Evolutionary conservation across 495 filamentous ascomycete species (phyloP), one percentile per base, ranked within the genome.

Genomic region (Alectoria sarmentosa): DNA sequence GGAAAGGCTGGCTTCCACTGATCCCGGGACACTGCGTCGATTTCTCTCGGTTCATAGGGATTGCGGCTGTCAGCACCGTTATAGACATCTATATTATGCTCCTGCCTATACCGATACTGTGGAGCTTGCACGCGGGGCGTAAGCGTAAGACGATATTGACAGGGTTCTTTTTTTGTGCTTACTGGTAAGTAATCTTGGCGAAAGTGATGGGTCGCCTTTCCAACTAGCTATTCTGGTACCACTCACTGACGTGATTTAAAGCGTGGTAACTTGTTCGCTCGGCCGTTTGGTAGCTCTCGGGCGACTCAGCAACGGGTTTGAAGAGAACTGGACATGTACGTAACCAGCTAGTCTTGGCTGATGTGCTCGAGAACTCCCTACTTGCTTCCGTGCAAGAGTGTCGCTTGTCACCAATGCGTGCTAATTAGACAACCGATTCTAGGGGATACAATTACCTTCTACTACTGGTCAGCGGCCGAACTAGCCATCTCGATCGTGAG

Each of bases 71-170:
- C 17, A 62, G 44, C 44, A 44, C 54, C 19, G 15, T 62, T 6
- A 38, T 62, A 23, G 60, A 62, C 13, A 3, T 62, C 19, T 19
- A n/a, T 15, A 62, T 62, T 21, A 62, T 52, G 60, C 14, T 62
- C 8, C 26, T 62, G 9, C 60, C 60, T 14, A 4, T 62, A 36
- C 60, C 60, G 3, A 36, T 39, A 36, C 39, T 62, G 34, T 62
- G 60, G 60, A 62, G n/a, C 19, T 8, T 62, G 32, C 41, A 62
- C 11, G 15, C 26, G 34, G 26, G 44, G 10, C 41, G 44, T 17
- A 14, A 11, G 19, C 41, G 60, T 11, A 62, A 54, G 23, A 30
- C 54, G 17, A n/a, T 62, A n/a, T 26, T 62, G 60, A 52, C 21
- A 2, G 46, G 60, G 1, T 34, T 62, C 15, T 62, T 62, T 44